Evolutionary conservation across 257 asterid species (phyloP), one percentile per base, ranked within the genome.

Genomic region (Fraxinus americana): DNA sequence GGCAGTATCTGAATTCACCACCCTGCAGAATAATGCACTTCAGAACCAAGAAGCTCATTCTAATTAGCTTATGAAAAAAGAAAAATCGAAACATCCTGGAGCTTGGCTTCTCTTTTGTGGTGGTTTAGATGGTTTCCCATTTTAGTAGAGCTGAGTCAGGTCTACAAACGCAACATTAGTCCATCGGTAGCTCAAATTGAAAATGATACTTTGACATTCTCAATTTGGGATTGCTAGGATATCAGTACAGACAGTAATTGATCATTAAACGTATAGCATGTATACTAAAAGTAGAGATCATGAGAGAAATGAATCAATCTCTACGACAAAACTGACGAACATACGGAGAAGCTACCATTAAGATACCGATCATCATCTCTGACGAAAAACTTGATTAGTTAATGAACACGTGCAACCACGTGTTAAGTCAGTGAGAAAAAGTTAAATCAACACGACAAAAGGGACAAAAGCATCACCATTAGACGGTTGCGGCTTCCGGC

Each of bases 1-100:
- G 97, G 84, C 98, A 95, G 86, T 85, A 95, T 84, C 99, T 89
- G 82, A 93, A 86, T 78, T 91, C 93, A 70, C 99, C 97, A 82
- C 97, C 96, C 99, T 95, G 90, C 88, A 89, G 66, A 82, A 61
- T 41, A 72, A 79, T 57, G 21, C 27, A 59, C 12, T 72, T 85
- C 72, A 83, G 75, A 65, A 61, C 19, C 16, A 59, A 45, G 32
- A 43, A n/a, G 68, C 30, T 82, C 13, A 16, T 61, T 45, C 75
- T 77, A 41, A 10, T 39, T 74, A 75, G 57, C 34, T 66, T 32
- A 23, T 13, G 34, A 21, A 14, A 66, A 69, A 29, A 74, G 38
- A 30, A 27, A 41, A 6, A 27, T 3, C 10, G 43, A 29, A 39
- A 25, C 50, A 43, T 35, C 66, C 25, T 10, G 23, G 29, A 25